A percentile compares a stretch with the other conserved stretches of the same genome.
Evolutionary conservation across 225 moss, liverwort and hornwort genomes (phyloP).

Genomic region (Sphagnum contortum): DNA sequence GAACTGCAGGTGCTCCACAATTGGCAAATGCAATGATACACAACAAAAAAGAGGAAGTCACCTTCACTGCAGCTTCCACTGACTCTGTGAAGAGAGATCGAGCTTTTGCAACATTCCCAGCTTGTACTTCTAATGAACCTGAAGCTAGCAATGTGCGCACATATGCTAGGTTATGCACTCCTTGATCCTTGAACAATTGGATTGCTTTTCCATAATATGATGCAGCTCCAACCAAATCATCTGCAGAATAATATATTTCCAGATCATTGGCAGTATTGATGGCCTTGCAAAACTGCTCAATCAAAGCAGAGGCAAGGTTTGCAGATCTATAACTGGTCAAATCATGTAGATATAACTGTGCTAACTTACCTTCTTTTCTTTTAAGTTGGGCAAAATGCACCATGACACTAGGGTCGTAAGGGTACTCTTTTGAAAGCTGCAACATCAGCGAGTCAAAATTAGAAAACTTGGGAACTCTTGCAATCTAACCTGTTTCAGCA

Average conservation of each 20-base stretch:
- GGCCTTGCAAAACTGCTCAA: no score
- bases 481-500: no score
- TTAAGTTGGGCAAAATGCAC: conserved; percentile 70
- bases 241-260: conserved; percentile 20
- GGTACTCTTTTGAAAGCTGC: conserved; percentile 53
- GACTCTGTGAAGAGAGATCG: conserved; percentile 60
- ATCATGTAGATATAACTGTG: background rate
- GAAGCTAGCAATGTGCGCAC: conserved; percentile 75
- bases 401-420: conserved; percentile 45
- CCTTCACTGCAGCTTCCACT: conserved; percentile 53
- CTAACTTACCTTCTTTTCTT: conserved; percentile 49
- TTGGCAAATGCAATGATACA: no score
- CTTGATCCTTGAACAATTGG: conserved; percentile 34
- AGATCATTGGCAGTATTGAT: no score
- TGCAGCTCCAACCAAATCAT: conserved; percentile 63
- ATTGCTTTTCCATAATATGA: conserved; percentile 58
- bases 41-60: conserved; percentile 5
- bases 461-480: no score
- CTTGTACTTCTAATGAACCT: conserved; percentile 77
- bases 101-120: conserved; percentile 49
- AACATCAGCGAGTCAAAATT: conserved; percentile 6
- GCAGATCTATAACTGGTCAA: no score
- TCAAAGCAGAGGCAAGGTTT: no score
- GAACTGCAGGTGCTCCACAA: no score
- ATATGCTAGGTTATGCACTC: conserved; percentile 38